phyloP scores from a whole-genome alignment of 345 rosid genomes.

The Laguncularia racemosa region DNA sequence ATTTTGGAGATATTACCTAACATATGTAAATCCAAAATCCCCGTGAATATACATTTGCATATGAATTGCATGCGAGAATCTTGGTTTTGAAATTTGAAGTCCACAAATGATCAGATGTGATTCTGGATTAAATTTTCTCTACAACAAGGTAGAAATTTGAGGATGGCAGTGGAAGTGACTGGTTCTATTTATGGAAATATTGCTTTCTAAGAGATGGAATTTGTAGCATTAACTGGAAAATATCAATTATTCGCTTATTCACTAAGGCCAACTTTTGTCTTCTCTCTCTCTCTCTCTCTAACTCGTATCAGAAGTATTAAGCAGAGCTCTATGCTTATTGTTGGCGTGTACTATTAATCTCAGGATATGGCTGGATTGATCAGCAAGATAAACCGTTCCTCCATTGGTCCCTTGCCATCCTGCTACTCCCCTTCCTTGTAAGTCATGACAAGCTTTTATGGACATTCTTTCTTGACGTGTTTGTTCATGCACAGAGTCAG shows the following conservation, averaged over 20 bases:
- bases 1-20: too few relatives aligned
- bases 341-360: slow-evolving; percentile 15
- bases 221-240: too few relatives aligned
- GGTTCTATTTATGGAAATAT: too few relatives aligned
- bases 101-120: too few relatives aligned
- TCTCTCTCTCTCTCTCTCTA: background rate
- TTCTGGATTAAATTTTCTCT: too few relatives aligned
- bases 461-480: background rate
- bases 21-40: background rate
- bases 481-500: background rate
- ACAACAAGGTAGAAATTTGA: too few relatives aligned
- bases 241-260: too few relatives aligned
- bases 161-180: too few relatives aligned
- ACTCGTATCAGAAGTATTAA: background rate
- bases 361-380: slow-evolving; percentile 99
- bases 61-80: background rate
- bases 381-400: slow-evolving; percentile 97
- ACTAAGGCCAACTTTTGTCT: background rate
- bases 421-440: slow-evolving; percentile 94
- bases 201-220: too few relatives aligned
- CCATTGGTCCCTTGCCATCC: slow-evolving; percentile 88
- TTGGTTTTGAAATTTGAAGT: background rate
- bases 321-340: background rate
- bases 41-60: background rate
- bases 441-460: slow-evolving; percentile 22